Evolutionary conservation across 139 green algal species (phyloP), one percentile per base, ranked within the genome.

Genomic region (Chlorella sorokiniana): DNA sequence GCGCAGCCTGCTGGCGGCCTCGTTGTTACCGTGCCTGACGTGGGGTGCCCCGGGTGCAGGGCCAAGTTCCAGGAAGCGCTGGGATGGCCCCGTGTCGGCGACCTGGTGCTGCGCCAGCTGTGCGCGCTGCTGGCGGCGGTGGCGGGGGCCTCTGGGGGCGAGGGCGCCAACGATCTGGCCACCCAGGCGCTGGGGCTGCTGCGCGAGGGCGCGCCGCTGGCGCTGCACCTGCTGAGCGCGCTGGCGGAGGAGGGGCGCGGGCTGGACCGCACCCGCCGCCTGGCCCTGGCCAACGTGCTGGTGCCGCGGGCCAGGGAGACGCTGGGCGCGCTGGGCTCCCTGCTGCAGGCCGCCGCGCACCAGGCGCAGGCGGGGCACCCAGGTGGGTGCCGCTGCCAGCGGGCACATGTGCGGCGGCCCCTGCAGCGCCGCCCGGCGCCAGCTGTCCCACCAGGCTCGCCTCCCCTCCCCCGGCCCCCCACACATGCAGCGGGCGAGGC

Each of bases 171-270:
- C 38, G 83, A 77, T 29, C 45, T 86, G 37, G n/a, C 56, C 41
- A n/a, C 62, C 1, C 69, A 81, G 52, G 80, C 69, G 44, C 45
- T 85, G 40, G 52, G 35, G 27, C 65, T 86, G 81, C 71, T 86
- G 65, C 41, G 25, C 45, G 14, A 4, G 44, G 77, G 31, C 18
- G 20, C 51, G 18, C 18, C 29, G 65, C 52, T 86, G 65, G 59
- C 56, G 45, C 75, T 90, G 68, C 64, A 69, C 68, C 79, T 90
- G 65, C 81, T 90, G 64, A 80, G 76, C 25, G 76, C 76, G 27
- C 64, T 90, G 45, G 86, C 85, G 4, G 84, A 90, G 67, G 86
- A 90, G 81, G 82, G 74, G 2, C 80, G 87, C 14, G 85, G 38
- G 22, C 54, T 90, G 72, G 83, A 90, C 65, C 61, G 64, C 11